These are phyloP conservation scores for Phtheirospermum japonicum DNA, from an alignment of 257 asterid genomes.

Conservation along the genomic window DNA sequence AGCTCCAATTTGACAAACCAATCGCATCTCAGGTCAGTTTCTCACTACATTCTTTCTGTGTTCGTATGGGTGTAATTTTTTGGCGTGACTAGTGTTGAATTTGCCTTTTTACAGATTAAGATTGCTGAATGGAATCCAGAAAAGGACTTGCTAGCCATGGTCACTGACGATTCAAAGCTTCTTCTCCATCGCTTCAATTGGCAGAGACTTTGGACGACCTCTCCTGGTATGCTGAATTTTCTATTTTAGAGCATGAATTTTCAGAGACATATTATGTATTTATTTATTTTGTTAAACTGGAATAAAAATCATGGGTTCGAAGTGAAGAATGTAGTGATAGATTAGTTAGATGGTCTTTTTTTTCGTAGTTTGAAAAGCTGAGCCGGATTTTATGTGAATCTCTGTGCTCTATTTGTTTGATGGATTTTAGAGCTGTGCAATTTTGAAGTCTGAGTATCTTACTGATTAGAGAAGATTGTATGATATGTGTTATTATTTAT, in stretches of 20 bases:
- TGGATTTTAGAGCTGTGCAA: too few relatives aligned
- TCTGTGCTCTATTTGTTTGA: too few relatives aligned
- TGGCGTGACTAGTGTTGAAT: too few relatives aligned
- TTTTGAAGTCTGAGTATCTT: slow-evolving; percentile 2
- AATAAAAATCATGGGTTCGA: too few relatives aligned
- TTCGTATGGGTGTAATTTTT: too few relatives aligned
- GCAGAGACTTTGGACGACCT: slow-evolving; percentile 94
- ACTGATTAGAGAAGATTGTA: neutral
- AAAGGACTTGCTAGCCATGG: slow-evolving; percentile 93
- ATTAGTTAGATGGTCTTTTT: too few relatives aligned
- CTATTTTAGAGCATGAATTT: neutral
- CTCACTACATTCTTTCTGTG: neutral
- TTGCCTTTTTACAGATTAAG: slow-evolving; percentile 53
- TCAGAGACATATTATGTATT: neutral
- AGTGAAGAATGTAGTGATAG: too few relatives aligned
- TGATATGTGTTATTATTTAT: slow-evolving; percentile 1
- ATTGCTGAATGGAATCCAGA: slow-evolving; percentile 99
- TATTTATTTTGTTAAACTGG: too few relatives aligned
- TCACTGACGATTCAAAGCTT: slow-evolving; percentile 82
- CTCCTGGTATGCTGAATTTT: slow-evolving; percentile 54
- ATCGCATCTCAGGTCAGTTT: slow-evolving; percentile 65
- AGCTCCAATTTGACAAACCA: slow-evolving; percentile 94
- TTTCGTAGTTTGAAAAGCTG: too few relatives aligned
- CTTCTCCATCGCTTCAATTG: slow-evolving; percentile 97
- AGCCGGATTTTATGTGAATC: too few relatives aligned